Evolutionary conservation across 495 filamentous ascomycete species (phyloP).

Genomic region (Acidiella bohemica): DNA sequence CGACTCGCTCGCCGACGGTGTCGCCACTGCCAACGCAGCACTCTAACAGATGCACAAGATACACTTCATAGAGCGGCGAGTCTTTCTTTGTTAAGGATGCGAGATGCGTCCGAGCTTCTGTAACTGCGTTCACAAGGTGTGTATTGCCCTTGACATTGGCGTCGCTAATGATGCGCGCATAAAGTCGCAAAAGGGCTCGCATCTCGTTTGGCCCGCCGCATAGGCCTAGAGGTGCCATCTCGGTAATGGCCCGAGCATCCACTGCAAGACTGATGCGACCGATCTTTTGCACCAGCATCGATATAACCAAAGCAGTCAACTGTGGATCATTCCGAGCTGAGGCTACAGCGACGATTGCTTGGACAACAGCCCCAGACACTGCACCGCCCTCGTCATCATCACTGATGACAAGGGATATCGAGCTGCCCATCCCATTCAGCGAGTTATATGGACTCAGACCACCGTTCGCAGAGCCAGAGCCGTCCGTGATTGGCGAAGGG

Average conservation of each 20-base stretch:
- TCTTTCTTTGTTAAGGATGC: conserved; percentile 50
- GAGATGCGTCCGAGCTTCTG: conserved; percentile 59
- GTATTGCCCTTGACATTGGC: conserved; percentile 52
- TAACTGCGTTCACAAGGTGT: conserved; percentile 47
- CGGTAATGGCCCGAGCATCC: conserved; percentile 70
- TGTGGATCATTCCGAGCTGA: conserved; percentile 70
- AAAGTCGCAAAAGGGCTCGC: conserved; percentile 69
- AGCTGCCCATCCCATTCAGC: conserved; percentile 54
- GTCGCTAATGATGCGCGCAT: conserved; percentile 56
- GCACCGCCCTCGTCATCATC: conserved; percentile 60
- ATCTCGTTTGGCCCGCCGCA: conserved; percentile 66
- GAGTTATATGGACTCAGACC: conserved; percentile 33
- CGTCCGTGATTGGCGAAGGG: conserved; percentile 10
- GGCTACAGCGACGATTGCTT: conserved; percentile 80
- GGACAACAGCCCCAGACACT: conserved; percentile 67
- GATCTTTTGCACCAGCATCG: conserved; percentile 89
- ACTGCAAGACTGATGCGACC: conserved; percentile 62
- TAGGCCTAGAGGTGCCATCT: conserved; percentile 62
- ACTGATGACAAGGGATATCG: conserved; percentile 56
- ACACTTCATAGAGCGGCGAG: conserved; percentile 62
- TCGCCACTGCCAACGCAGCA: conserved; percentile 84
- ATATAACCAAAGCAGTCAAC: conserved; percentile 86
- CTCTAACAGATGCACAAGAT: conserved; percentile 70
- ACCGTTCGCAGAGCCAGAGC: conserved; percentile 26
- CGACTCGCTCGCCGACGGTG: conserved; percentile 47